A percentile compares a stretch with the other conserved stretches of the same genome.
Conservation (phyloP, 2,329 filamentous ascomycete species). For the Neonectria punicea region DNA sequence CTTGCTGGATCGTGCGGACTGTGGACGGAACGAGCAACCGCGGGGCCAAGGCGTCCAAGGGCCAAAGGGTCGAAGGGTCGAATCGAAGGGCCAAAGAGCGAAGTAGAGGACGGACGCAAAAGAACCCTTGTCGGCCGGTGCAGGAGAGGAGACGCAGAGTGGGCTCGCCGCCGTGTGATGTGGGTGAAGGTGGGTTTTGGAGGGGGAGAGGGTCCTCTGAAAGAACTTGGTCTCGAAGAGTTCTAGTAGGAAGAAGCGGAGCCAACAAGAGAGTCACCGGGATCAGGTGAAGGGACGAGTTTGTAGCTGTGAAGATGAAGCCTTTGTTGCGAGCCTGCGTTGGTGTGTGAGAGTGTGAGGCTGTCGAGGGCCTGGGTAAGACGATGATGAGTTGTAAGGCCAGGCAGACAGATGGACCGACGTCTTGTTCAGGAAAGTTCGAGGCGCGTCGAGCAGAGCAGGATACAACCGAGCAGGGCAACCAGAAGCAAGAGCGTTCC, state of each 20-base stretch:
- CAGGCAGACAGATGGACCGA: background rate
- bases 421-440: background rate
- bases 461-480: no score
- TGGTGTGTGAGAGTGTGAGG: background rate
- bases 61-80: conserved; percentile 14
- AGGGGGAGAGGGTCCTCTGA: conserved; percentile 30
- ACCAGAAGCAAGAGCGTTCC: background rate
- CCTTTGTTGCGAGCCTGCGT: background rate
- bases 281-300: background rate
- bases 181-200: conserved; percentile 43
- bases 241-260: conserved; percentile 35
- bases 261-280: conserved; percentile 1
- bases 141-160: conserved; percentile 13
- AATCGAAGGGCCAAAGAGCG: conserved; percentile 11
- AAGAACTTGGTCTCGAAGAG: conserved; percentile 34
- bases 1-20: conserved; percentile 35
- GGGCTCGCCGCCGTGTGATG: conserved; percentile 29
- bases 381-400: background rate
- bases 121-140: conserved; percentile 23
- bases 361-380: background rate
- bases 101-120: conserved; percentile 29
- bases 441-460: conserved; percentile 10
- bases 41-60: conserved; percentile 28
- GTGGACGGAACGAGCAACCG: conserved; percentile 12
- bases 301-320: background rate